Evolutionary conservation across 306 rosid genomes (phyloP).

Genomic region (Pyrus pyrifolia): DNA sequence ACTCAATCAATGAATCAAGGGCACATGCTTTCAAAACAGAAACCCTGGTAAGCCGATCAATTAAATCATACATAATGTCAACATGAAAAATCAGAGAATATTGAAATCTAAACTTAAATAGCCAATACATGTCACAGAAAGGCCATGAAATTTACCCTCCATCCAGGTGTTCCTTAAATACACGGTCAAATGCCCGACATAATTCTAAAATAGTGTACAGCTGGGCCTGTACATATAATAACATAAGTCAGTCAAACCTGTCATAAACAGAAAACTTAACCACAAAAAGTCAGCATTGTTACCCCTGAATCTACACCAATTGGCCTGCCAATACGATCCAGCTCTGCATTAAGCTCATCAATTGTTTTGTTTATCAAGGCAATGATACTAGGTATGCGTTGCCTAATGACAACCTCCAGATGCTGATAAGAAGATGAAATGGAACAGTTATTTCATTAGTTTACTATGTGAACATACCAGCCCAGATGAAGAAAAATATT

Average conservation of each 20-base stretch:
- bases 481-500: background rate
- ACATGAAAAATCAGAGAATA: background rate
- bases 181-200: slow-evolving; percentile 98
- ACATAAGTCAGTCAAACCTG: slow-evolving; percentile 10
- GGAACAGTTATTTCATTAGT: slow-evolving; percentile 14
- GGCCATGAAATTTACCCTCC: slow-evolving; percentile 71
- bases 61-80: background rate
- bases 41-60: background rate
- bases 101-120: background rate
- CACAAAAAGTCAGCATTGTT: slow-evolving; percentile 21
- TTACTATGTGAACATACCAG: background rate
- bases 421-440: slow-evolving; percentile 45
- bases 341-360: slow-evolving; percentile 88
- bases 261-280: slow-evolving; percentile 5
- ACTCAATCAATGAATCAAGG: background rate
- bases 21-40: background rate
- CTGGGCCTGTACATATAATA: slow-evolving; percentile 60
- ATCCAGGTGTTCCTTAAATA: slow-evolving; percentile 92
- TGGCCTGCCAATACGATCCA: slow-evolving; percentile 98
- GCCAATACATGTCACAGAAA: background rate
- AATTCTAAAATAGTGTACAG: slow-evolving; percentile 89
- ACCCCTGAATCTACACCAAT: slow-evolving; percentile 96
- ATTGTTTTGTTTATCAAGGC: slow-evolving; percentile 89
- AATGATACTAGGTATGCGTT: slow-evolving; percentile 93
- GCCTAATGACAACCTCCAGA: slow-evolving; percentile 95